Evolutionary conservation across 192 early-diverging fungal genomes (phyloP).

Genomic region (Lunasporangiospora selenospora): DNA sequence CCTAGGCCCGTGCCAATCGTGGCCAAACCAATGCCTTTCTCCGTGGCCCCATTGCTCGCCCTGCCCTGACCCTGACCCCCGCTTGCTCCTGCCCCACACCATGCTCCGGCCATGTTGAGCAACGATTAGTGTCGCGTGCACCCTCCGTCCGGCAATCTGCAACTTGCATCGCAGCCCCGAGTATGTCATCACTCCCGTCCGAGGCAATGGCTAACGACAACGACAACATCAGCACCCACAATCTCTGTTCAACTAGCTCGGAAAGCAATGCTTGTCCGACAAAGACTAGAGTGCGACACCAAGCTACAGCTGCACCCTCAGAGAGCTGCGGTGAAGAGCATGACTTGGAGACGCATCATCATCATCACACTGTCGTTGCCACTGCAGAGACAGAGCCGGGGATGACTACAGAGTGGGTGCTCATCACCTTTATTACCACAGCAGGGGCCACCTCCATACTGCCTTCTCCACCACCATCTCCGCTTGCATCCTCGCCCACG

Average conservation of each 20-base stretch:
- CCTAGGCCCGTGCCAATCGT: too few relatives aligned
- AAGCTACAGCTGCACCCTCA: not conserved
- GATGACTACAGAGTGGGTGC: not conserved
- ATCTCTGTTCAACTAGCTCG: not conserved
- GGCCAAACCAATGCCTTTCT: too few relatives aligned
- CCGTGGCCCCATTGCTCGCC: not conserved
- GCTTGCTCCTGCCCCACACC: not conserved
- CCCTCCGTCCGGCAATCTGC: too few relatives aligned
- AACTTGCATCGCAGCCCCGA: too few relatives aligned
- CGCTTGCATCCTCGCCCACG: not conserved
- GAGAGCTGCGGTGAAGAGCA: not conserved
- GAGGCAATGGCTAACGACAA: not conserved
- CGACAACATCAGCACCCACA: not conserved
- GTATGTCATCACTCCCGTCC: constrained; percentile 5
- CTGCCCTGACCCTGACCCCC: not conserved
- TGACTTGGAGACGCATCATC: not conserved
- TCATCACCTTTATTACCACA: not conserved
- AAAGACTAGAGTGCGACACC: not conserved
- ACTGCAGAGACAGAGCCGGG: not conserved
- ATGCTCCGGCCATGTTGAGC: not conserved
- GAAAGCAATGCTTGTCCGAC: not conserved
- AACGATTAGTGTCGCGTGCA: too few relatives aligned
- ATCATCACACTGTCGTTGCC: not conserved
- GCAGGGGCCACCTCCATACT: not conserved
- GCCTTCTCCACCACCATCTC: constrained; percentile 4